Percentiles rank a stretch among this genome's conserved stretches.
Conservation (phyloP, 495 filamentous ascomycete species). For the Penicillium robsamsonii region DNA sequence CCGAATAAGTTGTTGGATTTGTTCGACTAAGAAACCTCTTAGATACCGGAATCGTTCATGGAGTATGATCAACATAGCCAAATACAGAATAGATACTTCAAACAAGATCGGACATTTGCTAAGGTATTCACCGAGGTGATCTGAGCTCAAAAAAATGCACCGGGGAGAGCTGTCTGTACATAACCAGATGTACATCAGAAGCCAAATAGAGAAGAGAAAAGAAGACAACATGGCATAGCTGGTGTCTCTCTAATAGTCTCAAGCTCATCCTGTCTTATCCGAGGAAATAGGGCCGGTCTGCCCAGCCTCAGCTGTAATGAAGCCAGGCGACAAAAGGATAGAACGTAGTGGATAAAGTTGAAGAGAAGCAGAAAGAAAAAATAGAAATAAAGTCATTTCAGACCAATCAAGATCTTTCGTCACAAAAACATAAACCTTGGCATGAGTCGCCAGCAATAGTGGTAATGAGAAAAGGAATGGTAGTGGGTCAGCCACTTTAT, state of each 20-base stretch:
- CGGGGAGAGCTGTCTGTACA: constrained; percentile 6
- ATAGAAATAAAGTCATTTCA: constrained; percentile 24
- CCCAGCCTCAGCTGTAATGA: not conserved
- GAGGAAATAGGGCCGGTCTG: not conserved
- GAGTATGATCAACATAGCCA: constrained; percentile 12
- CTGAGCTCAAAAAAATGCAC: not conserved
- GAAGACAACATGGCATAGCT: not conserved
- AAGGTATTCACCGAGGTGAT: constrained; percentile 2
- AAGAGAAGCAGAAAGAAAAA: constrained; percentile 12
- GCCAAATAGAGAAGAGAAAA: not conserved
- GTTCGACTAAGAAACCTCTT: not conserved
- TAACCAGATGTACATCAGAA: constrained; percentile 14
- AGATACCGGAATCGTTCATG: not conserved
- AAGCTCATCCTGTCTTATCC: constrained; percentile 1
- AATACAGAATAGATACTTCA: constrained; percentile 3
- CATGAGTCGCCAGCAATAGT: constrained; percentile 14
- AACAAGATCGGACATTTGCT: constrained; percentile 4
- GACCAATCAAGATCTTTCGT: constrained; percentile 29
- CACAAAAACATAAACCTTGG: constrained; percentile 20
- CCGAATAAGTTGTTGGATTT: not conserved
- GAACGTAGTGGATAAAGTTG: constrained; percentile 6
- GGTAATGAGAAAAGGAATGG: constrained; percentile 20
- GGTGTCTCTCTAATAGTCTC: not conserved
- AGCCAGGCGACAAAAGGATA: constrained; percentile 2
- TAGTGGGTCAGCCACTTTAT: constrained; percentile 1